Percentiles rank a stretch among this genome's conserved stretches.
These are phyloP conservation scores for Pseudogymnoascus sp. DNA, from an alignment of 2,329 filamentous ascomycete species.

Conservation along the genomic window DNA sequence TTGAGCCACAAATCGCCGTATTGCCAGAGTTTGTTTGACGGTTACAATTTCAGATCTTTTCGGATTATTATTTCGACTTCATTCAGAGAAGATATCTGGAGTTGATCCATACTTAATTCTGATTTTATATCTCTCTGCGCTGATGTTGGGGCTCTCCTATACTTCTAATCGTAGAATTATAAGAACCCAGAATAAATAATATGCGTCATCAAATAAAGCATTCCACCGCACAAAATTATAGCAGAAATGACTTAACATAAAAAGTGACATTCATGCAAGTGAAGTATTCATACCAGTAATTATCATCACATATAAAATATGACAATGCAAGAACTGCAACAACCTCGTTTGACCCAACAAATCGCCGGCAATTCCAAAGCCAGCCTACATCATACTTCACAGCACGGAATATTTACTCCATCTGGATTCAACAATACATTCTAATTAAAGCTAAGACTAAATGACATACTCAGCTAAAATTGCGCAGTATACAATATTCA, in stretches of 20 bases:
- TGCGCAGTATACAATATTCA: conserved; percentile 1
- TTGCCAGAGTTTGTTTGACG: neutral
- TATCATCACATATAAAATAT: neutral
- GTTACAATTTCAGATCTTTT: neutral
- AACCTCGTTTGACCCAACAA: neutral
- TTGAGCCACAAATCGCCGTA: neutral
- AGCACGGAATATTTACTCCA: neutral
- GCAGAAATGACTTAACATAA: neutral
- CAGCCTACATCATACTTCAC: neutral
- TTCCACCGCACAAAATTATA: neutral
- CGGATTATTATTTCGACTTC: neutral
- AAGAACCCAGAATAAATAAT: neutral
- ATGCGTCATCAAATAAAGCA: neutral
- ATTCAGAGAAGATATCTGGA: neutral
- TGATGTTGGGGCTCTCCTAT: neutral
- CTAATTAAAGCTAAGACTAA: conserved; percentile 3
- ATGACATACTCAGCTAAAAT: neutral
- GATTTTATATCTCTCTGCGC: neutral
- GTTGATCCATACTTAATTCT: neutral
- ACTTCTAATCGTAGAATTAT: neutral
- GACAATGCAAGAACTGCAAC: neutral
- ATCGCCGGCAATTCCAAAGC: neutral
- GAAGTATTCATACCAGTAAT: neutral
- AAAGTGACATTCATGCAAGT: neutral
- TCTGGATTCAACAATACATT: neutral